Evolutionary conservation across 2,329 filamentous ascomycete genomes (phyloP).

Genomic region (Colletotrichum abscissum): DNA sequence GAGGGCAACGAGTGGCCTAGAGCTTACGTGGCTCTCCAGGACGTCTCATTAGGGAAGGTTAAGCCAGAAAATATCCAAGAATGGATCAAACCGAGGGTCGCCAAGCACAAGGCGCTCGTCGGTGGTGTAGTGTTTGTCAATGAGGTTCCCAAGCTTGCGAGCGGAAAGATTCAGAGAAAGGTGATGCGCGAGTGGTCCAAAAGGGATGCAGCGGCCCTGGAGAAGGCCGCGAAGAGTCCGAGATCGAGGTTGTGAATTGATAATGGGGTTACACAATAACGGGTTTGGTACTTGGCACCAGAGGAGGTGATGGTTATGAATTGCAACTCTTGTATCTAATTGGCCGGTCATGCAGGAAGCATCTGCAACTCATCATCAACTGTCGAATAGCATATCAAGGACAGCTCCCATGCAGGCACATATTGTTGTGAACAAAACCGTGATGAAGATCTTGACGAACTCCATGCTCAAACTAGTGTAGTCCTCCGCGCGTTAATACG

Average conservation of each 20-base stretch:
- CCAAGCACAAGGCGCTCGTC: slow-evolving; percentile 63
- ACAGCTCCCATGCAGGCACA: too few relatives aligned
- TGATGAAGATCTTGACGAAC: too few relatives aligned
- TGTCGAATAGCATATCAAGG: too few relatives aligned
- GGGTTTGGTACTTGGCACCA: neutral
- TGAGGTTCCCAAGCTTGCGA: slow-evolving; percentile 66
- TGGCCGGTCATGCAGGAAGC: too few relatives aligned
- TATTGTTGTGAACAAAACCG: too few relatives aligned
- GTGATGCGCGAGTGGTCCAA: slow-evolving; percentile 68
- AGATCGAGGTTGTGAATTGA: slow-evolving; percentile 29
- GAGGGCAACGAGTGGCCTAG: slow-evolving; percentile 62
- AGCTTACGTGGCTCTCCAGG: slow-evolving; percentile 63
- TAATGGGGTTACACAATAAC: neutral
- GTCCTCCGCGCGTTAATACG: too few relatives aligned
- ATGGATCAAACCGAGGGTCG: slow-evolving; percentile 57
- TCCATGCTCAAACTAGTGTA: too few relatives aligned
- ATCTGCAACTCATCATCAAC: too few relatives aligned
- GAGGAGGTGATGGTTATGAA: neutral
- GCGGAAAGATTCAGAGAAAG: slow-evolving; percentile 69
- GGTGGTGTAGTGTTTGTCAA: slow-evolving; percentile 66
- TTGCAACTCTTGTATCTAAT: too few relatives aligned
- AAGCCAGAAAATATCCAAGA: slow-evolving; percentile 63
- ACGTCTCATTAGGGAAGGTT: slow-evolving; percentile 55
- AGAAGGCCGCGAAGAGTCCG: slow-evolving; percentile 24
- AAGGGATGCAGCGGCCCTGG: slow-evolving; percentile 54